These are phyloP conservation scores for Collariella sp. DNA, from an alignment of 495 filamentous ascomycete genomes.

Conservation along the genomic window DNA sequence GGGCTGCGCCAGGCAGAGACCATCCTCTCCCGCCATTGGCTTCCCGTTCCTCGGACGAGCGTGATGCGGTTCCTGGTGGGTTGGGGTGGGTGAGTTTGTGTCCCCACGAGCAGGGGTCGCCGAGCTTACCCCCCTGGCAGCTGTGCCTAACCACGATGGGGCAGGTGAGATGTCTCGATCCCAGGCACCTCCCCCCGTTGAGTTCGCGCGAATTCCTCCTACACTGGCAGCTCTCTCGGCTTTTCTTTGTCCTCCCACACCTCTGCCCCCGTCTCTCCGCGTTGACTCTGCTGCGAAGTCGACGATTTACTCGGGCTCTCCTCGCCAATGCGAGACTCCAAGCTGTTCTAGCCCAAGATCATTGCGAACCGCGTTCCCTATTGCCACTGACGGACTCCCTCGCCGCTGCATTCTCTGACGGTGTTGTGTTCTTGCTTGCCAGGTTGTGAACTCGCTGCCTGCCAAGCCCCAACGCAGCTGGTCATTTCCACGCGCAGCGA, in stretches of 20 bases:
- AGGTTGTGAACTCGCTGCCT: slow-evolving; percentile 5
- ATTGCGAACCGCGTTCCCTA: too few relatives aligned
- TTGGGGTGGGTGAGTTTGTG: slow-evolving; percentile 4
- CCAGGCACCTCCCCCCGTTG: not conserved
- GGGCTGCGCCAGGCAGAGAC: not conserved
- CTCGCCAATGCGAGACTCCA: not conserved
- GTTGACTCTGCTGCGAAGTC: not conserved
- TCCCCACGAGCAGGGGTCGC: slow-evolving; percentile 11
- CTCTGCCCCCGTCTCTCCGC: not conserved
- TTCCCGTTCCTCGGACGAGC: slow-evolving; percentile 5
- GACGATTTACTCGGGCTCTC: not conserved
- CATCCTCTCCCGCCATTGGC: not conserved
- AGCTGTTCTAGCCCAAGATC: not conserved
- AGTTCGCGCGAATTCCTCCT: not conserved
- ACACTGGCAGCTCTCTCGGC: not conserved
- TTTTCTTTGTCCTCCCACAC: slow-evolving; percentile 5
- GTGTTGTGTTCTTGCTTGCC: not conserved
- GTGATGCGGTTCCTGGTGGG: slow-evolving; percentile 6
- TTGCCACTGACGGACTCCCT: not conserved
- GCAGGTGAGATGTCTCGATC: not conserved
- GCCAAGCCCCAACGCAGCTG: slow-evolving; percentile 23
- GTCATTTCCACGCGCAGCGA: slow-evolving; percentile 6
- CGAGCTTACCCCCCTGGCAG: slow-evolving; percentile 7
- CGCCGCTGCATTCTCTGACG: not conserved
- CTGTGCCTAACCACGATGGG: slow-evolving; percentile 3